Evolutionary conservation across 495 filamentous ascomycete genomes (phyloP).

Genomic region (Penicillium nucicola): DNA sequence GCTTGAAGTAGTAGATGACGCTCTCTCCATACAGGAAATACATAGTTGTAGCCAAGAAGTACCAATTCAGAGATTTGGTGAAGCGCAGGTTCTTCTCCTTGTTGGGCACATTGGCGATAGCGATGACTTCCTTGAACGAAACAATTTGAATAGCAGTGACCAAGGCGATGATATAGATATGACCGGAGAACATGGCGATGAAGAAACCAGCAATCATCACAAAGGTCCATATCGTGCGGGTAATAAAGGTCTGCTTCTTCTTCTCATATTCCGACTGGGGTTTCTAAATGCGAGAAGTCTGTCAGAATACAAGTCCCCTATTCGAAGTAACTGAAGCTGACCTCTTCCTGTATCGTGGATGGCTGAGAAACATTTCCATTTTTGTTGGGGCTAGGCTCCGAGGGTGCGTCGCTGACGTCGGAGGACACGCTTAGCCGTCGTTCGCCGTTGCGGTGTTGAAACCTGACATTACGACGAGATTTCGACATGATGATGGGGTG

Average conservation of each 20-base stretch:
- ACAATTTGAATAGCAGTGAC: conserved; percentile 92
- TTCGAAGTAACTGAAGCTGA: conserved; percentile 15
- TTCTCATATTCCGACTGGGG: conserved; percentile 82
- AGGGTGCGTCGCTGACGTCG: conserved; percentile 74
- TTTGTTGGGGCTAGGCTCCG: conserved; percentile 56
- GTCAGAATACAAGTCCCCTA: conserved; percentile 7
- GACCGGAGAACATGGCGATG: conserved; percentile 83
- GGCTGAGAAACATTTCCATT: conserved; percentile 43
- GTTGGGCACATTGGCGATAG: conserved; percentile 92
- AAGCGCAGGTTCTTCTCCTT: conserved; percentile 86
- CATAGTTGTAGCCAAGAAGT: conserved; percentile 97
- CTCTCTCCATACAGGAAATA: conserved; percentile 99
- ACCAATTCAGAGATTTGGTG: conserved; percentile 97
- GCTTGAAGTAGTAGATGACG: conserved; percentile 99
- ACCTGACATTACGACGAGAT: conserved; percentile 79
- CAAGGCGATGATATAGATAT: conserved; percentile 93
- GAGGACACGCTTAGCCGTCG: conserved; percentile 68
- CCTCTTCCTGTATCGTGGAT: conserved; percentile 50
- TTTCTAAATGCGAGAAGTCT: conserved; percentile 26
- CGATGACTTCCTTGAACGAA: conserved; percentile 99
- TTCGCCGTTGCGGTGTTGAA: conserved; percentile 63
- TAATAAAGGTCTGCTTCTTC: conserved; percentile 98
- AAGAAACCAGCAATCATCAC: conserved; percentile 97
- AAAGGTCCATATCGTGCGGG: conserved; percentile 95
- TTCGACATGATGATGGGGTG: conserved; percentile 55